Evolutionary conservation across 495 filamentous ascomycete species (phyloP), one percentile per base, ranked within the genome.

Genomic region (Podospora fimiseda): DNA sequence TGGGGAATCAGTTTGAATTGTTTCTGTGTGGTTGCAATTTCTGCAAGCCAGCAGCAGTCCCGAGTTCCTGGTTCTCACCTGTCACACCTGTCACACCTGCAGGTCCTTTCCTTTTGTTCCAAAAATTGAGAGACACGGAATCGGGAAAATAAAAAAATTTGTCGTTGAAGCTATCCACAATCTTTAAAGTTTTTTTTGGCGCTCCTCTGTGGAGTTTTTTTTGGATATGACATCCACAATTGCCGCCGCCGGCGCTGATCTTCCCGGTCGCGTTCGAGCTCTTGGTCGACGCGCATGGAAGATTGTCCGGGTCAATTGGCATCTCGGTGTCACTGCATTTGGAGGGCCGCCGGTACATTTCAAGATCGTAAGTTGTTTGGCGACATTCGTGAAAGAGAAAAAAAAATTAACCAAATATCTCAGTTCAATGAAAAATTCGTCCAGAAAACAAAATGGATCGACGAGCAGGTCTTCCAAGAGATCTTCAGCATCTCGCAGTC

Each of bases 401-500:
- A 37, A 41, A 41, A 41, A 41, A 41, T n/a, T 5, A 41, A 14
- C 11, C 8, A 37, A 37, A 37, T 8, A 37, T 8, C n/a, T 16
- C n/a, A 76, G 75, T 72, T 86, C 49, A 78, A 87, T 59, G 67
- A 72, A 19, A 76, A 76, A 42, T 93, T 90, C 63, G 87, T 91
- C 2, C 68, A 80, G 24, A 76, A 79, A 56, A 60, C 74, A 23
- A 70, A 71, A 62, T 93, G 88, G 88, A 82, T 91, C 39, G 82
- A 90, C 65, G 86, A 89, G 56, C 83, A 86, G 58, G 77, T 83
- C 51, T 94, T 87, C 68, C 85, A 90, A 68, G 88, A 94, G 60
- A 76, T 91, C 14, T 94, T 92, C 65, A 85, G 85, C 16, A 70
- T 94, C 55, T 86, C 80, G 43, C 88, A 91, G 65, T 82, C 83